Base-by-base conservation (phyloP, 148 eudicot genomes). In the Selenicereus undatus region DNA sequence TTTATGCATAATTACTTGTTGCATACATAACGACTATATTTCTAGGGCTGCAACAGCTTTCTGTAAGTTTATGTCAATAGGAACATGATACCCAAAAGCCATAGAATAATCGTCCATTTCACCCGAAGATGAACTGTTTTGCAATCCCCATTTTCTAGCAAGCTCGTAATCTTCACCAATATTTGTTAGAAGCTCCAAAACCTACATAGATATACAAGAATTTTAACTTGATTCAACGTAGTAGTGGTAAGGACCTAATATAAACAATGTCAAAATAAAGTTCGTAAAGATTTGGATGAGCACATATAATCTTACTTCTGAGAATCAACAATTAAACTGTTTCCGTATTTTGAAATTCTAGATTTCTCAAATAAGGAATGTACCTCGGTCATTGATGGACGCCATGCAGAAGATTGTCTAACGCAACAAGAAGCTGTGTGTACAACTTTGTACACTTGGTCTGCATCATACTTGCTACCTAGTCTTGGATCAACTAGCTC, bases 321-420 rank as follows among this genome's bases (percentile, higher is more conserved):
- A 21, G 22, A 24, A 30, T 64, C 22, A 1, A 64, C 0, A 66
- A n/a, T n/a, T n/a, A n/a, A 24, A 24, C 9, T 10, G 3, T 66
- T 1, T 20, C 21, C 24, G 1, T n/a, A 20, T 8, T 20, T 18
- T n/a, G 21, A 60, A 21, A 22, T 35, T 54, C 3, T 21, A 36
- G 22, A 42, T 24, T 22, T 32, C 30, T 3, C 0, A 2, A 7
- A 5, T n/a, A 17, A 32, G 54, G 58, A 36, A 17, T 11, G 22
- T 82, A 88, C 98, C 93, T 94, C 94, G 8, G 87, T 90, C 97
- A 93, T 93, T 8, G 97, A 90, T 43, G 98, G 98, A 64, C 98
- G 90, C 87, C 82, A 91, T 29, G 87, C 81, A 39, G 94, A 85
- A 75, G 91, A 85, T 83, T 93, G 98, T 74, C 92, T 85, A 7